Conservation (phyloP, 148 eudicot genomes). For the Rhododendron henanense region DNA sequence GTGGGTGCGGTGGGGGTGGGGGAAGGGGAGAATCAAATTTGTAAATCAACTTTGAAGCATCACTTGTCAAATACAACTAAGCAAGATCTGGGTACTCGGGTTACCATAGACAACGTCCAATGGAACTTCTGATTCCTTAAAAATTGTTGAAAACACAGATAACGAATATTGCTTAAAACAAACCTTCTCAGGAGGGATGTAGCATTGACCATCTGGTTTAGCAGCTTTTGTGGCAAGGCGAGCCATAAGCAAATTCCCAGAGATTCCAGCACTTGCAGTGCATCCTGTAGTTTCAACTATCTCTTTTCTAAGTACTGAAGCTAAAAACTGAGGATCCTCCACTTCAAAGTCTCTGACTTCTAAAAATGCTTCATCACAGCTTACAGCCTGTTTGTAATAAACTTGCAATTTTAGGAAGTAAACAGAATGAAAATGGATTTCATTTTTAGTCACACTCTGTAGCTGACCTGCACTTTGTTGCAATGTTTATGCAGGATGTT, state of each 20-base stretch:
- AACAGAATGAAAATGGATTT: background rate
- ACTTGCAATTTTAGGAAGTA: conserved; percentile 12
- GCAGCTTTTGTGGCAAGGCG: conserved; percentile 95
- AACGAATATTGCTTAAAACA: background rate
- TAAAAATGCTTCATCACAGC: conserved; percentile 97
- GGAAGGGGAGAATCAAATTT: background rate
- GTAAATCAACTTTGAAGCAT: background rate
- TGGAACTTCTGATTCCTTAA: background rate
- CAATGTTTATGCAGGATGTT: conserved; percentile 78
- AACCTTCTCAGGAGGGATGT: conserved; percentile 76
- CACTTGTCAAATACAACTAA: background rate
- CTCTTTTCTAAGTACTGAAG: conserved; percentile 79
- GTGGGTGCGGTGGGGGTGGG: background rate
- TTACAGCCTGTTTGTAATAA: conserved; percentile 67
- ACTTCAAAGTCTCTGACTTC: conserved; percentile 51
- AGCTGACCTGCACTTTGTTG: conserved; percentile 77
- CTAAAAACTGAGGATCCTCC: conserved; percentile 63
- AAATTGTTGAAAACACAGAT: background rate
- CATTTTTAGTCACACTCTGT: background rate
- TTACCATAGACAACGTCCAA: background rate
- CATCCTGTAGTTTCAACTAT: conserved; percentile 78
- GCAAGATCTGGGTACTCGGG: background rate
- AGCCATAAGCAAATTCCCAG: conserved; percentile 84
- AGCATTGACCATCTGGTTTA: conserved; percentile 87
- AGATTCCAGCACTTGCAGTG: conserved; percentile 87